phyloP scores from a whole-genome alignment of 257 asterid genomes.

The Solanum habrochaites region DNA sequence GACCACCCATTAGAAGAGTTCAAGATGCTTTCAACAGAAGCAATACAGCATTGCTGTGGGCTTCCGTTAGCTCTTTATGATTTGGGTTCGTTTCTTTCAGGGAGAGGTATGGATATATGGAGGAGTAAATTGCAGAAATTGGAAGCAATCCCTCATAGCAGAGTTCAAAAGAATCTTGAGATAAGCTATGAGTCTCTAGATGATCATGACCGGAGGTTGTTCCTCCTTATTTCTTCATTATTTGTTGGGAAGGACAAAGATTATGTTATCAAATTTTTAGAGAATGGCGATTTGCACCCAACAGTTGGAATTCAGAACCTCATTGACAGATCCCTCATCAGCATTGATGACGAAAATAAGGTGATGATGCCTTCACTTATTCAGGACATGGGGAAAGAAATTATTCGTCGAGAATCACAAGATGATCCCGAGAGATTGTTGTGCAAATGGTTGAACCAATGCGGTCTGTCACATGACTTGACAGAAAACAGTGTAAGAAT shows the following conservation, averaged over 20 bases:
- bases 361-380: background rate
- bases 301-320: conserved; percentile 6
- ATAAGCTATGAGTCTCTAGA: conserved; percentile 3
- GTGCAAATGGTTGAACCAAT: background rate
- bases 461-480: background rate
- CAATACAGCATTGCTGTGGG: background rate
- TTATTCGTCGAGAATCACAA: background rate
- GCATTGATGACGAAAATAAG: background rate
- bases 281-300: conserved; percentile 1
- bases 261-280: background rate
- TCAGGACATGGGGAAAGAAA: conserved; percentile 6
- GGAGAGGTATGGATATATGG: background rate
- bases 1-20: background rate
- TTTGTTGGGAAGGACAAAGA: conserved; percentile 8
- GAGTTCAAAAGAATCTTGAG: background rate
- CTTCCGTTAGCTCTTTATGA: conserved; percentile 10
- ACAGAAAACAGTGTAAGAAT: background rate
- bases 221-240: background rate
- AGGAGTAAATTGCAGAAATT: background rate
- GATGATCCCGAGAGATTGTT: background rate
- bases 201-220: background rate
- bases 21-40: background rate
- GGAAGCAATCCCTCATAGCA: background rate
- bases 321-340: conserved; percentile 1
- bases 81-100: background rate